Base-by-base conservation (phyloP, 139 green algal species). In the Dunaliella primolecta region DNA sequence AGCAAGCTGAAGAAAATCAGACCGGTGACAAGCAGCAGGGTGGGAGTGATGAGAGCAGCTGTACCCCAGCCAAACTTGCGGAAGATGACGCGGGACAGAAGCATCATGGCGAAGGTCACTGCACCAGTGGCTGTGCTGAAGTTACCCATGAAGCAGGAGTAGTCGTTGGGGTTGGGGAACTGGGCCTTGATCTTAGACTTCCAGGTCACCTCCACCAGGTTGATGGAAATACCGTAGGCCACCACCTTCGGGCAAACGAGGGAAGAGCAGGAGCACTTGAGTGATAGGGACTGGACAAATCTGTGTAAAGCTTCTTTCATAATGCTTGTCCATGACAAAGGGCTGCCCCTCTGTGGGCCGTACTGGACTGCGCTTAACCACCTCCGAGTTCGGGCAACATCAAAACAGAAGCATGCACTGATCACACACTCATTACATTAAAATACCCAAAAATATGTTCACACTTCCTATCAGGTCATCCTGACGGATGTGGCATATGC, bases 161-260 rank as follows among this genome's bases (percentile, higher is more conserved):
- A 94, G 82, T 92, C 84, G 89, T 98, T 84, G 88, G 96, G 95
- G 93, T 98, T 98, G 88, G 95, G 96, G 91, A 98, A 99, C 95
- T 99, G 97, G 11, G 94, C 94, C 96, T 99, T 99, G 90, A 99
- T 96, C 94, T 99, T 99, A 90, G 92, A 93, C 94, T 99, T 99
- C 97, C 97, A 99, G 35, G 97, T 99, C 70, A 99, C 97, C 93
- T 99, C 97, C 71, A 99, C 97, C 91, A 99, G 90, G 94, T 99
- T 99, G 91, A 99, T 99, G 86, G 91, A 97, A 87, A 99, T 98
- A 86, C 97, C 97, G 84, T 99, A 99, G 2, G 95, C 92, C 36
- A 99, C 96, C 84, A 99, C 93, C 91, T 91, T 76, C 31, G 36
- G 31, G 74, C 23, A 79, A 21, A 79, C 29, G n/a, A n/a, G 29